A percentile compares a stretch with the other conserved stretches of the same genome.
Conservation (phyloP, 176 grass and related monocot species). For the Secale cereale region DNA sequence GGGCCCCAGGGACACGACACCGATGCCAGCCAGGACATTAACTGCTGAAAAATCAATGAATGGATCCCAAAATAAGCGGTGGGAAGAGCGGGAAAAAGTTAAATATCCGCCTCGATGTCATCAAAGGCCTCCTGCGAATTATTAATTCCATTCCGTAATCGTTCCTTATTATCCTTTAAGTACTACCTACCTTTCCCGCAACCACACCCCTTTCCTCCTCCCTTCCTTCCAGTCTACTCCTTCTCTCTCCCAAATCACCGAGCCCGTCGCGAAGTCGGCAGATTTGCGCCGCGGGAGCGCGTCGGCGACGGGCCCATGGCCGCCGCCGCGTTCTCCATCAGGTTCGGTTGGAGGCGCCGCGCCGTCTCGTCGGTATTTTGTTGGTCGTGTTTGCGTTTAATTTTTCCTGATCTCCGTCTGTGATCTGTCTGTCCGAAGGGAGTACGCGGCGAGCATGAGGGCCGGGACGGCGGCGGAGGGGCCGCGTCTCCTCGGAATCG, state of each 20-base stretch:
- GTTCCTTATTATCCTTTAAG: conserved; percentile 16
- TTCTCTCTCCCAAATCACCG: not conserved
- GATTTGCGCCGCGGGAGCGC: not conserved
- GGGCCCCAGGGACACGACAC: not conserved
- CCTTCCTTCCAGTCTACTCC: not conserved
- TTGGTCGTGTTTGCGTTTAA: not conserved
- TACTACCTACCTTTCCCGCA: not conserved
- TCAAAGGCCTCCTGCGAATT: not conserved
- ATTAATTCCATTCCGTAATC: not conserved
- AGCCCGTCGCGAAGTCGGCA: not conserved
- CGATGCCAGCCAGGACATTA: not conserved
- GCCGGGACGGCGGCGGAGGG: not conserved
- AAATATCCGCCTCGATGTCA: not conserved
- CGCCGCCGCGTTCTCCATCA: conserved; percentile 44
- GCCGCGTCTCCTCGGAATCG: not conserved
- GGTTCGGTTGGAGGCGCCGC: not conserved
- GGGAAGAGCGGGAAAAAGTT: conserved; percentile 21
- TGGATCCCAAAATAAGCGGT: not conserved
- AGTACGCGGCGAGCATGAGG: conserved; percentile 35
- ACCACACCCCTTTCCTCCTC: not conserved
- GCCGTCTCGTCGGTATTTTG: not conserved
- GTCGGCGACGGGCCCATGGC: conserved; percentile 12
- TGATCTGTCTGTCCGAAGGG: conserved; percentile 16
- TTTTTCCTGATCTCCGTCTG: not conserved
- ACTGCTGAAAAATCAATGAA: not conserved